Evolutionary conservation across 2,329 filamentous ascomycete species (phyloP), one percentile per base, ranked within the genome.

Genomic region (Aspergillus amoenus): DNA sequence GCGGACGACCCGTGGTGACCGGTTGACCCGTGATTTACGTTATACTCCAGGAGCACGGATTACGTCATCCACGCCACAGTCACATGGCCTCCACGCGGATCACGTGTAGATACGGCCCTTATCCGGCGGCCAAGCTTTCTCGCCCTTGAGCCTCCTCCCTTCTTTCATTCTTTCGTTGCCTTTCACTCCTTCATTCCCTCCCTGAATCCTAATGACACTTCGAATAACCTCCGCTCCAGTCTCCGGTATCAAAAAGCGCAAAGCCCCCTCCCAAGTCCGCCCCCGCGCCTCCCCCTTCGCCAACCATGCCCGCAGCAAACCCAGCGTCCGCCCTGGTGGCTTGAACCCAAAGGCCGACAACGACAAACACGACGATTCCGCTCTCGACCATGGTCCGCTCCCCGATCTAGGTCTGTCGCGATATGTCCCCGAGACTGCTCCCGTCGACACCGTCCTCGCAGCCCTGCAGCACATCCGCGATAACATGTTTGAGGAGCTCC

Each of bases 401-500:
- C 78, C 81, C 2, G 82, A 86, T 57, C 69, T 78, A 4, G 83
- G 83, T 18, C 66, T 77, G 4, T 77, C 82, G 7, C 76, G 74
- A 8, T 79, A 78, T 27, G 75, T 86, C 2, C 70, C 80, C 5
- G 65, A 77, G 18, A 75, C 81, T 17, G 68, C 79, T 1, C 70
- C 74, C 5, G 77, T 81, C 15, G 70, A 75, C 45, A 78, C 80
- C 70, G 79, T 84, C 4, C 72, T 78, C 7, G 79, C 83, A 61
- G 82, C 81, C 12, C 79, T 87, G 37, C 70, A 77, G 49, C 77
- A 84, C 67, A 79, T 84, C 34, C 78, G 76, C 21, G 71, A 71
- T 13, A 75, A 72, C 30, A 84, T 84, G 75, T 88, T 87, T 64
- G 79, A 79, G 50, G 73, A 80, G 11, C 73, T 88, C 17, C 85